phyloP scores from a whole-genome alignment of 768 basidiomycete genomes.

The Phylloporus rhodoxanthus region DNA sequence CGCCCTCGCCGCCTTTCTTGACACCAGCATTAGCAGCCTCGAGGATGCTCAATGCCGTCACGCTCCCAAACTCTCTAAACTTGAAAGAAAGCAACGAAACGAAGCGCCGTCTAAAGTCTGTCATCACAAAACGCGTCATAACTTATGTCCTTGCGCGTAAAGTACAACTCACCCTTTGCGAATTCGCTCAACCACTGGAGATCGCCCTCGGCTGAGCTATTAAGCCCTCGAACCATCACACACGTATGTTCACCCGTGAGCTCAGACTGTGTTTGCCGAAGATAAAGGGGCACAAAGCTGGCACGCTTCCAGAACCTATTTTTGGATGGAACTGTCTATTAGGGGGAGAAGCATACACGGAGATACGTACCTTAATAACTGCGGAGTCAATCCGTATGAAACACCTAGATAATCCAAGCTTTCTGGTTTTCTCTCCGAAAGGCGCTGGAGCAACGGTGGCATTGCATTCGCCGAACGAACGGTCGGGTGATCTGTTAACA shows the following conservation, averaged over 20 bases:
- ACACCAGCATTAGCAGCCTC: conserved; percentile 73
- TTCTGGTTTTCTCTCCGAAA: conserved; percentile 88
- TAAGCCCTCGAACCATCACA: conserved; percentile 88
- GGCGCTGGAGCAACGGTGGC: conserved; percentile 88
- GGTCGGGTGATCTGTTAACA: conserved; percentile 74
- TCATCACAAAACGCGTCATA: neutral
- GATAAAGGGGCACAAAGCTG: conserved; percentile 85
- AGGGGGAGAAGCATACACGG: no score
- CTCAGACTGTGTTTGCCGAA: conserved; percentile 91
- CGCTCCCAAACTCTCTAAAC: conserved; percentile 89
- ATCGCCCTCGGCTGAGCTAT: conserved; percentile 54
- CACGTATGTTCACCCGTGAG: conserved; percentile 96
- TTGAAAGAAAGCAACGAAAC: conserved; percentile 85
- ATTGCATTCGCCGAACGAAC: conserved; percentile 71
- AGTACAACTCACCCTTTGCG: conserved; percentile 54
- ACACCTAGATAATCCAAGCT: conserved; percentile 91
- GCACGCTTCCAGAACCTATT: conserved; percentile 91
- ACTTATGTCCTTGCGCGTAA: neutral
- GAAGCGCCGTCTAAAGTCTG: conserved; percentile 92
- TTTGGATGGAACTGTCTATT: neutral
- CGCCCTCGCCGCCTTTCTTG: conserved; percentile 37
- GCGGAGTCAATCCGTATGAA: conserved; percentile 89
- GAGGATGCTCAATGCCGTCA: conserved; percentile 80
- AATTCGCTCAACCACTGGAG: conserved; percentile 87
- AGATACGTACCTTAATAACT: conserved; percentile 59